These are phyloP conservation scores for Corchorus capsularis DNA, from an alignment of 345 rosid genomes.

Conservation along the genomic window DNA sequence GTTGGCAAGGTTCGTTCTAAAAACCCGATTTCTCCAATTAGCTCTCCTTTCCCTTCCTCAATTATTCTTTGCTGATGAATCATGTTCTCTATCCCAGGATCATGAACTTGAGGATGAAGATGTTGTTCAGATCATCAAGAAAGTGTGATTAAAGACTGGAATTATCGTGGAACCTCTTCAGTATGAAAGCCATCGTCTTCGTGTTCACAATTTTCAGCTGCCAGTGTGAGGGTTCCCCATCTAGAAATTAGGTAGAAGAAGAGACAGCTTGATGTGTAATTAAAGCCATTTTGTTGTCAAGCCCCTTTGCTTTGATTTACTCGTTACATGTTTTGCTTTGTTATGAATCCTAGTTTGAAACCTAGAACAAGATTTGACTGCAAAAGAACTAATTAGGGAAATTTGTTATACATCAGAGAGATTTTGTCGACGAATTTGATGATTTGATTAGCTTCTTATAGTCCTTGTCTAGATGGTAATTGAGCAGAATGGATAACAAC, in stretches of 20 bases:
- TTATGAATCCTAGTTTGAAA: not conserved
- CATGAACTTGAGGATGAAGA: conserved; percentile 99
- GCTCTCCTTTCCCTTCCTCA: not conserved
- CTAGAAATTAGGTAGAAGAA: conserved; percentile 20
- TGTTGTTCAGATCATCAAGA: conserved; percentile 94
- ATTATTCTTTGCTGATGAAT: not conserved
- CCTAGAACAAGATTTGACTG: not conserved
- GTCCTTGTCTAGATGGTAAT: not conserved
- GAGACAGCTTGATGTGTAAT: conserved; percentile 32
- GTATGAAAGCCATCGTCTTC: not conserved
- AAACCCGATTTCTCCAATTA: conserved; percentile 5
- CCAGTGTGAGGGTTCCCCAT: not conserved
- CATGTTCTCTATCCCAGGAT: conserved; percentile 52
- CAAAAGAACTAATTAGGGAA: not conserved
- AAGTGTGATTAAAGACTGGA: conserved; percentile 46
- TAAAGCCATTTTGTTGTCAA: conserved; percentile 20
- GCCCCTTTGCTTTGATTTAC: not conserved
- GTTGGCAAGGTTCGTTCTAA: conserved; percentile 82
- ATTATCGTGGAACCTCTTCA: not conserved
- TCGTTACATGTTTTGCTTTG: conserved; percentile 14
- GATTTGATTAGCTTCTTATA: not conserved
- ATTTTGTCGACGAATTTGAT: not conserved
- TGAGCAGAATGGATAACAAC: not conserved
- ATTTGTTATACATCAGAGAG: not conserved
- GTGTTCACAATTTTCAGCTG: not conserved